These are phyloP conservation scores for Picochlorum sp. DNA, from an alignment of 139 green algal species.

Conservation along the genomic window DNA sequence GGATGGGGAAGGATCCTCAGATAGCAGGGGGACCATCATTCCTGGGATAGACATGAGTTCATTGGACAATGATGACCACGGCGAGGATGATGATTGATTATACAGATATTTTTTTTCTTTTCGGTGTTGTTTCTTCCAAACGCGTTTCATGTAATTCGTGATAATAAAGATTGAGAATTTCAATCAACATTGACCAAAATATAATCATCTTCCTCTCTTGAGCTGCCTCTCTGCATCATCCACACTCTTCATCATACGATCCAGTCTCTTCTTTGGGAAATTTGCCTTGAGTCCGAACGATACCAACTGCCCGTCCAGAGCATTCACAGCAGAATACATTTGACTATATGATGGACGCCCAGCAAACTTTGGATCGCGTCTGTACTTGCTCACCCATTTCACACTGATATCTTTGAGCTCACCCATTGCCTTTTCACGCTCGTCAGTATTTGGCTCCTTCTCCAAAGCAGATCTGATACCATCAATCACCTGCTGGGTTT, in stretches of 20 bases:
- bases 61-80: conserved; percentile 12
- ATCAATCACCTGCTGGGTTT: conserved; percentile 36
- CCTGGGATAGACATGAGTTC: conserved; percentile 45
- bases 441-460: conserved; percentile 48
- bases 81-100: background rate
- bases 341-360: conserved; percentile 76
- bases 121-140: background rate
- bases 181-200: too few relatives aligned
- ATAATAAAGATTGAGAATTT: background rate
- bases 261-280: conserved; percentile 87
- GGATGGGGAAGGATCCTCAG: background rate
- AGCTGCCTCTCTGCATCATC: conserved; percentile 48
- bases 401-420: conserved; percentile 35
- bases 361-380: conserved; percentile 46
- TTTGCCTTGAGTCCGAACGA: conserved; percentile 69
- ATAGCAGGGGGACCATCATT: conserved; percentile 13
- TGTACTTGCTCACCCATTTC: conserved; percentile 12
- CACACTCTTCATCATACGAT: conserved; percentile 75
- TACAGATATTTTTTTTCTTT: conserved; percentile 10
- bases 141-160: background rate
- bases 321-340: conserved; percentile 84
- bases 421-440: conserved; percentile 57
- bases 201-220: conserved; percentile 39
- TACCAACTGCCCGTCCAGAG: conserved; percentile 86
- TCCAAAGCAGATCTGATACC: conserved; percentile 45